These are phyloP conservation scores for Rhododendron williamsianum DNA, from an alignment of 148 eudicot species.

Conservation along the genomic window DNA sequence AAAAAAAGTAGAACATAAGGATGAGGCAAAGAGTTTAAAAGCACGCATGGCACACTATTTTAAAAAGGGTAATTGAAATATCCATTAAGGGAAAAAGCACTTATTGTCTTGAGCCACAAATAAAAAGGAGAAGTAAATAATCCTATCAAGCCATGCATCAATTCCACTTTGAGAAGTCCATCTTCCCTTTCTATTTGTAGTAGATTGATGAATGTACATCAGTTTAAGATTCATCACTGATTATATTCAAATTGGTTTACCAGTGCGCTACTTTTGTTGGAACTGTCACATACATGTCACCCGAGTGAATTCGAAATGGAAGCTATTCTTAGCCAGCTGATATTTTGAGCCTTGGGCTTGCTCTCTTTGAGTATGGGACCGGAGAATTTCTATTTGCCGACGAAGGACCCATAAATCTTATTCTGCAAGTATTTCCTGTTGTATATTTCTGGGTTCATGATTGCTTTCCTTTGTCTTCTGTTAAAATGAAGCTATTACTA, in stretches of 20 bases:
- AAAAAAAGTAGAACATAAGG: too few species aligned
- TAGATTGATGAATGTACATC: too few species aligned
- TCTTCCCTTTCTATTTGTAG: too few species aligned
- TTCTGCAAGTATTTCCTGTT: slow-evolving; percentile 59
- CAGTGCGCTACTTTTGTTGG: slow-evolving; percentile 99
- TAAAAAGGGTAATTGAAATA: too few species aligned
- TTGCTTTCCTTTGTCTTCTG: not conserved
- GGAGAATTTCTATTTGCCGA: slow-evolving; percentile 84
- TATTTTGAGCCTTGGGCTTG: slow-evolving; percentile 98
- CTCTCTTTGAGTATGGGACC: slow-evolving; percentile 87
- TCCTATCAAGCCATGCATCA: too few species aligned
- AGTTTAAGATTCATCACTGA: too few species aligned
- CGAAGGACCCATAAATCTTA: slow-evolving; percentile 94
- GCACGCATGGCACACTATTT: too few species aligned
- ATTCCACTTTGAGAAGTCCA: too few species aligned
- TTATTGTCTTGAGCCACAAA: too few species aligned
- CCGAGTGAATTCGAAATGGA: slow-evolving; percentile 89
- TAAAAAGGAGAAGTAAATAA: too few species aligned
- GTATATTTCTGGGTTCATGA: not conserved
- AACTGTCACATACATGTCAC: slow-evolving; percentile 97
- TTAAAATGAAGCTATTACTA: not conserved
- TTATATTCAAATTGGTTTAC: slow-evolving; percentile 6
- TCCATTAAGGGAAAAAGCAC: too few species aligned
- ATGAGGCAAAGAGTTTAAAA: too few species aligned
- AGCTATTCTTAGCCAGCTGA: slow-evolving; percentile 96